Conservation (phyloP, 805 yeast genomes). For the Wickerhamiella kurtzmanii region DNA sequence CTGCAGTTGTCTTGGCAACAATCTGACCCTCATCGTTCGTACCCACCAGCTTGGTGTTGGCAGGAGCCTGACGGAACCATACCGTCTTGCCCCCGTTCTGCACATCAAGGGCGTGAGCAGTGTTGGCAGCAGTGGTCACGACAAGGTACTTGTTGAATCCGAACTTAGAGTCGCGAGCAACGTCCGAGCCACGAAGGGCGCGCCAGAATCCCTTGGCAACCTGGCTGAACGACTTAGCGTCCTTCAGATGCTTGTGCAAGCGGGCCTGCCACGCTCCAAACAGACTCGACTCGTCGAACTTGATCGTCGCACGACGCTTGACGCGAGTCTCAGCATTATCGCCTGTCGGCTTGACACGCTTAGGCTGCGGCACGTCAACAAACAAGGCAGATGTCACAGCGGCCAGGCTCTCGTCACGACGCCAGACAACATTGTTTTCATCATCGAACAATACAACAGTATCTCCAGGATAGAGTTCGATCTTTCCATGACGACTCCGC, state of each 20-base stretch:
- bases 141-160: slow-evolving; percentile 26
- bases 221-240: neutral
- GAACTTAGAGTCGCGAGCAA: slow-evolving; percentile 16
- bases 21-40: neutral
- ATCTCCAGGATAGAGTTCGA: neutral
- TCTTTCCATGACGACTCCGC: neutral
- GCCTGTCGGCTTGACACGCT: slow-evolving; percentile 1
- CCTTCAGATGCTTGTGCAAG: neutral
- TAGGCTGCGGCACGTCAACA: neutral
- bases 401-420: neutral
- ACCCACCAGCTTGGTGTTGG: neutral
- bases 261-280: slow-evolving; percentile 1
- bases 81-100: slow-evolving; percentile 13
- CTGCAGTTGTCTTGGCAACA: neutral
- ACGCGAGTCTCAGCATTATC: no score
- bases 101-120: slow-evolving; percentile 23
- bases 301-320: neutral
- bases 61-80: slow-evolving; percentile 3
- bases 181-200: neutral
- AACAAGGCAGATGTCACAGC: neutral
- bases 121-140: slow-evolving; percentile 20
- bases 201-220: neutral
- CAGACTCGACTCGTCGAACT: neutral
- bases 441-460: neutral
- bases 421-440: slow-evolving; percentile 3